Evolutionary conservation across 2,329 filamentous ascomycete species (phyloP), one percentile per base, ranked within the genome.

Genomic region (Paecilomyces formosus): DNA sequence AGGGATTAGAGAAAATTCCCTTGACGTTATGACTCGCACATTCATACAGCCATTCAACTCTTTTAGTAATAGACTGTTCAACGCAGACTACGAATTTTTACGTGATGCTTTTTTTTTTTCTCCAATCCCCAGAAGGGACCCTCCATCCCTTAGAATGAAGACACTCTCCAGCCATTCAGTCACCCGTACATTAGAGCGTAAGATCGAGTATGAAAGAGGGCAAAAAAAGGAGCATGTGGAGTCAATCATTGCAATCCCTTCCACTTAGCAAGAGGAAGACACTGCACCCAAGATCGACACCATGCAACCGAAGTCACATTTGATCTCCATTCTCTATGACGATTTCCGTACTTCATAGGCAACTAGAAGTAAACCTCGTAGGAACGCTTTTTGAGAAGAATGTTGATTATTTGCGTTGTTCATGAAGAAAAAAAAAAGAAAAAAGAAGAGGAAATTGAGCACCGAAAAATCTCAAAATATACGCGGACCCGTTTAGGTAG

Each of bases 201-300:
- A 52, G 21, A 53, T 54, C 45, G n/a, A n/a, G n/a, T n/a, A 58
- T 18, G 35, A 24, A 55, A 57, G 15, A 59, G 22, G 54, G 9
- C 53, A 59, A 28, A 24, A 55, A 60, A 53, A 58, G 57, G 61
- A 53, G 56, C 51, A 58, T 83, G 80, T 83, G 78, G 78, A 75
- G 74, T 79, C 78, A 78, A 82, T 82, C 81, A 82, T 82, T 83
- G 81, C 81, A 81, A 75, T 81, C 79, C 76, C 80, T 78, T 70
- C 77, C 79, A 82, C 70, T 59, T 31, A 70, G n/a, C 73, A 71
- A 68, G 68, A 70, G 54, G 54, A 57, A 61, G 79, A 74, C 76
- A 82, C 79, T 81, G 81, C 81, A 82, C 80, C 80, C 80, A 82
- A 82, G 79, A 82, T 78, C 79, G 72, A 78, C 75, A 74, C 71